Evolutionary conservation across 2,329 filamentous ascomycete species (phyloP).

Genomic region (Aspergillus sp.): DNA sequence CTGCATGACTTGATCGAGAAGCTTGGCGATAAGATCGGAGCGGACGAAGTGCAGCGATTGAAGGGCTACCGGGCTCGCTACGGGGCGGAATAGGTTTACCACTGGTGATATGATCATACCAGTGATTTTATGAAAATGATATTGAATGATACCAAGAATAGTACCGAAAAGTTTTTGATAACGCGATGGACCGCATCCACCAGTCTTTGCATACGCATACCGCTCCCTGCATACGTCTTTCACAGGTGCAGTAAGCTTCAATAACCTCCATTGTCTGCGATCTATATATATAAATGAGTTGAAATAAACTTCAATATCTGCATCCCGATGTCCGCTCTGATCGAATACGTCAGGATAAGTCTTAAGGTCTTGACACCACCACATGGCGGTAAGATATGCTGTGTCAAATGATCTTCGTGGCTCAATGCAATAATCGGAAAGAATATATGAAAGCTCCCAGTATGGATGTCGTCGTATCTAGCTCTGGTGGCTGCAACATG

Average conservation of each 20-base stretch:
- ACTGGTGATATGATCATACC: constrained; percentile 1
- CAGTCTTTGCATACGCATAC: background rate
- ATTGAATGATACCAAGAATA: constrained; percentile 8
- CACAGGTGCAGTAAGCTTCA: too few relatives aligned
- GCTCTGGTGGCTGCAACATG: too few relatives aligned
- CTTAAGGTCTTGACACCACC: too few relatives aligned
- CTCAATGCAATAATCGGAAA: background rate
- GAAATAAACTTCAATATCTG: too few relatives aligned
- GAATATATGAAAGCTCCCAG: background rate
- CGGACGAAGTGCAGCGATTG: constrained; percentile 57
- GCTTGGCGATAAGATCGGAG: constrained; percentile 53
- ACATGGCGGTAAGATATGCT: background rate
- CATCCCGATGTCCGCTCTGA: too few relatives aligned
- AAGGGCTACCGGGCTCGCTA: constrained; percentile 59
- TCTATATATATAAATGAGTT: too few relatives aligned
- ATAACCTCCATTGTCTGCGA: too few relatives aligned
- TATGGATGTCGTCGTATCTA: too few relatives aligned
- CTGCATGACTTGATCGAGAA: constrained; percentile 74
- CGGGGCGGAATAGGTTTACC: constrained; percentile 25
- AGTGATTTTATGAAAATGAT: constrained; percentile 18
- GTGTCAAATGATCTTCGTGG: background rate
- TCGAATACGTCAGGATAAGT: too few relatives aligned
- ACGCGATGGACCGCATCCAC: background rate
- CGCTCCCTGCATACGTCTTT: too few relatives aligned
- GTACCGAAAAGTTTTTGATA: background rate